Evolutionary conservation across 1,284 basidiomycete genomes (phyloP), one percentile per base, ranked within the genome.

Genomic region (Sanghuangporus weigelae): DNA sequence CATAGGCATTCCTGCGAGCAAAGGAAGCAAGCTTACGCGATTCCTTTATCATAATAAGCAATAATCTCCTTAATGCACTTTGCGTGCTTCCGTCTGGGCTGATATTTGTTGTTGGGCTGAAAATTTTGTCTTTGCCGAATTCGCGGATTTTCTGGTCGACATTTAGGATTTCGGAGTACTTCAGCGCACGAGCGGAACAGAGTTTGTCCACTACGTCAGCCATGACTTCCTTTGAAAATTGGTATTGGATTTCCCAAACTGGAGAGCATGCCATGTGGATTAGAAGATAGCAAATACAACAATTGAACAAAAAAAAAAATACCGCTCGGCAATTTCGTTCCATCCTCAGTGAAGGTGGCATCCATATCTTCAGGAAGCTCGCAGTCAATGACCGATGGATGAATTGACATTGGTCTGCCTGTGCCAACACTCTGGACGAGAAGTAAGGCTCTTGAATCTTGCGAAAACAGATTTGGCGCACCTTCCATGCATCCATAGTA

Each of bases 81-180:
- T 14, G 23, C 23, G 57, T 36, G 19, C 54, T 48, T 19, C 19
- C 50, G 19, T 50, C 38, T 1, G 8, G 16, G 7, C 31, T 36
- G n/a, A 7, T 51, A 23, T 23, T 16, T 14, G 35, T 19, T 12
- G 21, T 21, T 7, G 14, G 54, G 11, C 19, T 56, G n/a, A 49
- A 35, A 14, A 49, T 10, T 5, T 62, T 12, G 5, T 31, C 35
- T 7, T 50, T 50, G 23, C 49, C 54, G 44, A 57, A 64, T 19
- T 65, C 56, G 16, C 65, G 61, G 16, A 66, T 55, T 35, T 57
- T 46, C 38, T 53, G 57, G 38, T 66, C 65, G 19, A 63, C 31
- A 16, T 35, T 39, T 10, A 66, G 36, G 14, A 66, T 60, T 36
- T 66, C 65, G 23, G 58, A 60, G 36, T 66, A 66, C 53, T 66